Conservation (phyloP, 2,329 filamentous ascomycete genomes). For the Pseudogymnoascus sp. region DNA sequence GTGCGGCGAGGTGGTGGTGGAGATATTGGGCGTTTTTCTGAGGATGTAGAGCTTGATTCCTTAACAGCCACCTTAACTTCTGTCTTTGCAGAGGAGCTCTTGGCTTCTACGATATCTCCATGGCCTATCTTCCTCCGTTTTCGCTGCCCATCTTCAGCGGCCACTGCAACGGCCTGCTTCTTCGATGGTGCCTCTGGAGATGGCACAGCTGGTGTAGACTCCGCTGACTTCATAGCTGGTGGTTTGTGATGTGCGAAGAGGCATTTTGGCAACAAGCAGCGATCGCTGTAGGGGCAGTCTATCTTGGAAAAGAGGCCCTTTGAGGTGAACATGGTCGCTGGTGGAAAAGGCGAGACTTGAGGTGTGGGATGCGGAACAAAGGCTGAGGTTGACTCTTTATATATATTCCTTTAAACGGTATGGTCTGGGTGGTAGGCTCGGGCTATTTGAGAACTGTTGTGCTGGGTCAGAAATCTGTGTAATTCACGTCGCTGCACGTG, state of each 20-base stretch:
- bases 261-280: constrained; percentile 26
- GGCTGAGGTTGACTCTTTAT: neutral
- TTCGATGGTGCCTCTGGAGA: neutral
- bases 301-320: constrained; percentile 26
- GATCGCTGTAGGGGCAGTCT: constrained; percentile 24
- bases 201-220: neutral
- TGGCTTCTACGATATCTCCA: neutral
- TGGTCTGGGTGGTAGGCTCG: neutral
- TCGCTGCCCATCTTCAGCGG: constrained; percentile 26
- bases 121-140: constrained; percentile 26
- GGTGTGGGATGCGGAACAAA: neutral
- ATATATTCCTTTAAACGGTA: neutral
- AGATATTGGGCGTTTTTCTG: constrained; percentile 20
- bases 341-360: neutral
- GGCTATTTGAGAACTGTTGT: neutral
- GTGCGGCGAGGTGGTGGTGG: constrained; percentile 23
- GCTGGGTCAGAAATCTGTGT: constrained; percentile 1
- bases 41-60: constrained; percentile 3
- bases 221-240: neutral
- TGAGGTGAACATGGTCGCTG: constrained; percentile 25
- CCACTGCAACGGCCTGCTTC: neutral
- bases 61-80: neutral
- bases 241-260: constrained; percentile 23
- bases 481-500: neutral
- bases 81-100: neutral